These are phyloP conservation scores for Heliosperma pusillum DNA, from an alignment of 148 eudicot species.

Conservation along the genomic window DNA sequence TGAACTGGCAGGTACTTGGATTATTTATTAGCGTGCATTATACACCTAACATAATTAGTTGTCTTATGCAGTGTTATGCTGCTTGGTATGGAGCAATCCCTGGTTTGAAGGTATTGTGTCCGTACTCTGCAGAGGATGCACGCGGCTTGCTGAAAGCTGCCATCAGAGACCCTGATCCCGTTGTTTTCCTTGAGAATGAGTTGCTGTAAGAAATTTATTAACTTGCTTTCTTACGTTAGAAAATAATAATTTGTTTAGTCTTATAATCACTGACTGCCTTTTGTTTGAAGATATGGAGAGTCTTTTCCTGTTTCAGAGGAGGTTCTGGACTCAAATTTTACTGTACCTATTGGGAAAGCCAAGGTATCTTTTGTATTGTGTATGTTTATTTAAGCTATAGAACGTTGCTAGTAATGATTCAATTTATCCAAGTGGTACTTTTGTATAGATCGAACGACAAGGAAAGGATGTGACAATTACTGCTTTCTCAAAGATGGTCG, in stretches of 20 bases:
- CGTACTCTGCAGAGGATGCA: slow-evolving; percentile 91
- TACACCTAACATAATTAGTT: slow-evolving; percentile 3
- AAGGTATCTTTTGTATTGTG: slow-evolving; percentile 43
- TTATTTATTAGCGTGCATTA: not conserved
- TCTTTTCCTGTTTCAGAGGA: slow-evolving; percentile 86
- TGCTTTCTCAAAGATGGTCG: slow-evolving; percentile 90
- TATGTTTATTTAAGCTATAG: not conserved
- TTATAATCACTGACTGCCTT: slow-evolving; percentile 13
- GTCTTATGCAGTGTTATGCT: slow-evolving; percentile 72
- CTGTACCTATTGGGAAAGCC: slow-evolving; percentile 91
- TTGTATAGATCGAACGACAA: slow-evolving; percentile 61
- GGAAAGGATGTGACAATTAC: slow-evolving; percentile 79
- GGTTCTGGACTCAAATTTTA: slow-evolving; percentile 84
- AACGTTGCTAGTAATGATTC: not conserved
- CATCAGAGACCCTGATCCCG: slow-evolving; percentile 97
- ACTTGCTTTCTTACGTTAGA: not conserved
- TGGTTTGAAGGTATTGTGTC: slow-evolving; percentile 83
- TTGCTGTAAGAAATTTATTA: slow-evolving; percentile 55
- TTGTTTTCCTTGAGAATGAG: slow-evolving; percentile 94
- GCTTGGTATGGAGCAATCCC: slow-evolving; percentile 88
- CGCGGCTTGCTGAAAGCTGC: slow-evolving; percentile 97
- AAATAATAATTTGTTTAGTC: not conserved
- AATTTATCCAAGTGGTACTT: slow-evolving; percentile 13
- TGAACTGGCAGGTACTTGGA: no score
- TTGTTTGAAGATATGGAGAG: slow-evolving; percentile 66